A percentile compares a stretch with the other conserved stretches of the same genome.
Conservation (phyloP, 176 grass and related monocot species). For the Microstegium vimineum region DNA sequence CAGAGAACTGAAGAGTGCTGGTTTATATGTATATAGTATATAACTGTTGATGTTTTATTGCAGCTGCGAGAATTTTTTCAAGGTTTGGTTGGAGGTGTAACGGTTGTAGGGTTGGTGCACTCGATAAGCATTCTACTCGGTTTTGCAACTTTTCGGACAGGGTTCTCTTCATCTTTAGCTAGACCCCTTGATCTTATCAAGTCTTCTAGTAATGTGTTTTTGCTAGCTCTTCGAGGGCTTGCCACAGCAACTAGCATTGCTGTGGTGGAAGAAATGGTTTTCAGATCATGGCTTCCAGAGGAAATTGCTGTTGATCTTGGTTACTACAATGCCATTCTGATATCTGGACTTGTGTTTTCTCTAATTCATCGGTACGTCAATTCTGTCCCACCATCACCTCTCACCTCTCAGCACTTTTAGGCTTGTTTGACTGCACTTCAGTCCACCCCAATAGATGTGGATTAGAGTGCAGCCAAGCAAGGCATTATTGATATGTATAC, state of each 20-base stretch:
- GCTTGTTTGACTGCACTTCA: background rate
- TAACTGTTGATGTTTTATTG: slow-evolving; percentile 42
- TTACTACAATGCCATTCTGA: slow-evolving; percentile 63
- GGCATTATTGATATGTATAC: background rate
- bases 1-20: slow-evolving; percentile 7
- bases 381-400: background rate
- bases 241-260: slow-evolving; percentile 70
- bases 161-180: slow-evolving; percentile 32
- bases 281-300: slow-evolving; percentile 88
- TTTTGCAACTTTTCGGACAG: slow-evolving; percentile 50
- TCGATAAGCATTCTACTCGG: slow-evolving; percentile 69
- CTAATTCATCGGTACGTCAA: slow-evolving; percentile 74
- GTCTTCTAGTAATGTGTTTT: slow-evolving; percentile 48
- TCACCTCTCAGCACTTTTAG: background rate
- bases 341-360: slow-evolving; percentile 79
- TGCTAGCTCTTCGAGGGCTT: slow-evolving; percentile 52
- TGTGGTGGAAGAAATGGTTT: slow-evolving; percentile 87
- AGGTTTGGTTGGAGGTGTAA: slow-evolving; percentile 70
- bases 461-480: background rate
- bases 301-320: slow-evolving; percentile 85
- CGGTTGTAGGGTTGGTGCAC: slow-evolving; percentile 71
- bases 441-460: background rate
- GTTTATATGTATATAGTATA: background rate
- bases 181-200: slow-evolving; percentile 57
- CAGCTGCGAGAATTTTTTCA: slow-evolving; percentile 71